These are phyloP conservation scores for Pichia cactophila DNA, from an alignment of 1,139 yeast genomes.

Conservation along the genomic window DNA sequence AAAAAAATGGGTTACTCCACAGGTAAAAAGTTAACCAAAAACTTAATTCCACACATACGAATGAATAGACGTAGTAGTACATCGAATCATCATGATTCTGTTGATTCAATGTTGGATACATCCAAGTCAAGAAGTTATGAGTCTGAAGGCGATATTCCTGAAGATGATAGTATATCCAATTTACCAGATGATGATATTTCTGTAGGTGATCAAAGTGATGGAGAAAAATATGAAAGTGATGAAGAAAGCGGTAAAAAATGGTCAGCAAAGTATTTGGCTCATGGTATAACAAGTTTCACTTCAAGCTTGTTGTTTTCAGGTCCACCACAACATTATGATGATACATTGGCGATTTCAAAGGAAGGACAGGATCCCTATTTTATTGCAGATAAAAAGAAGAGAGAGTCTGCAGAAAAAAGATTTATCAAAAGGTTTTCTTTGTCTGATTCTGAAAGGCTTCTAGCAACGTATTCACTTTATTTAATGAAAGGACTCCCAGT, in stretches of 20 bases:
- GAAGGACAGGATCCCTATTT: slow-evolving; percentile 41
- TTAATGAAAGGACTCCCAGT: slow-evolving; percentile 64
- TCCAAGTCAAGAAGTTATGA: neutral
- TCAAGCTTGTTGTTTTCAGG: slow-evolving; percentile 20
- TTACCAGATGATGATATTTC: neutral
- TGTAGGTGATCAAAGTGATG: neutral
- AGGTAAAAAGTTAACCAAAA: neutral
- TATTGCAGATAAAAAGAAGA: slow-evolving; percentile 35
- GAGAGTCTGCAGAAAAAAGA: slow-evolving; percentile 41
- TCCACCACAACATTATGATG: slow-evolving; percentile 51
- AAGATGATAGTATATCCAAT: neutral
- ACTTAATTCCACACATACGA: neutral
- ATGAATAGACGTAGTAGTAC: neutral
- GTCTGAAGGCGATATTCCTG: neutral
- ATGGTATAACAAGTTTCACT: slow-evolving; percentile 24
- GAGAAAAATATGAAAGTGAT: neutral
- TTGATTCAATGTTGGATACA: neutral
- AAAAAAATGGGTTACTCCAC: neutral
- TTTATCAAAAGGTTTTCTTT: slow-evolving; percentile 64
- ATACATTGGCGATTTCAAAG: slow-evolving; percentile 27
- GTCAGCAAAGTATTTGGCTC: slow-evolving; percentile 23
- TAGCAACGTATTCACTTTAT: slow-evolving; percentile 69
- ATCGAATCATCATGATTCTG: neutral
- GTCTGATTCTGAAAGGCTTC: slow-evolving; percentile 40
- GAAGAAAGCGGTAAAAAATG: slow-evolving; percentile 12